Percentiles rank a stretch among this genome's conserved stretches.
phyloP scores from a whole-genome alignment of 495 filamentous ascomycete genomes.

The Filosporella fistucella region DNA sequence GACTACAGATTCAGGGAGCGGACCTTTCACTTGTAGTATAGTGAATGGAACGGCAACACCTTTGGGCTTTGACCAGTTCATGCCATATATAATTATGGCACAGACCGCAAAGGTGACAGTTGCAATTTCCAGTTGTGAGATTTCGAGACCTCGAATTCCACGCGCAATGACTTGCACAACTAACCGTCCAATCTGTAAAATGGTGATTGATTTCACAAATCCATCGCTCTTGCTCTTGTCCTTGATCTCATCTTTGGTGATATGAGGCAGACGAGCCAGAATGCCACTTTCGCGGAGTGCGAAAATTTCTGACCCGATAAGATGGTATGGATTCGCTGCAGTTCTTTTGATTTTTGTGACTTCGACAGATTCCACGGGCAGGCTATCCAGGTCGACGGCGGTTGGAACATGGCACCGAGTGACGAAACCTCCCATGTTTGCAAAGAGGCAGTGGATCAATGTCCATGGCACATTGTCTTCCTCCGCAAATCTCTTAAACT shows the following conservation, averaged over 20 bases:
- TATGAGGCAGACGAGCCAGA: neutral
- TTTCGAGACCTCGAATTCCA: constrained; percentile 15
- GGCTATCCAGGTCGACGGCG: neutral
- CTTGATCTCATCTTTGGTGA: constrained; percentile 26
- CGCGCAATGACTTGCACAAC: constrained; percentile 25
- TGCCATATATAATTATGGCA: constrained; percentile 21
- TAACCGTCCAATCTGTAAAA: constrained; percentile 28
- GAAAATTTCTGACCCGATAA: neutral
- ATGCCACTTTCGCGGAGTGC: neutral
- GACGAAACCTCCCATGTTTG: constrained; percentile 9
- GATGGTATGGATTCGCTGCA: neutral
- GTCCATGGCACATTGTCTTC: constrained; percentile 7
- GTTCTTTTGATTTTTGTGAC: neutral
- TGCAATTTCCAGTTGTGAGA: constrained; percentile 30
- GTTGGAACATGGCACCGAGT: too few species aligned
- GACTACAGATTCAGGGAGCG: neutral
- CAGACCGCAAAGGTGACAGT: constrained; percentile 26
- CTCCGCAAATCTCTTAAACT: neutral
- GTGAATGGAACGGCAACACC: neutral
- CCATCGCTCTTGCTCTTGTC: constrained; percentile 35
- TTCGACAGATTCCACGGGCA: neutral
- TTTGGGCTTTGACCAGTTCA: constrained; percentile 16
- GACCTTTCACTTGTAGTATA: neutral
- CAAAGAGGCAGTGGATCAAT: constrained; percentile 5
- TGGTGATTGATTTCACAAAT: constrained; percentile 25